Conservation (phyloP, 2,329 filamentous ascomycete species). For the Sporothrix sp. region DNA sequence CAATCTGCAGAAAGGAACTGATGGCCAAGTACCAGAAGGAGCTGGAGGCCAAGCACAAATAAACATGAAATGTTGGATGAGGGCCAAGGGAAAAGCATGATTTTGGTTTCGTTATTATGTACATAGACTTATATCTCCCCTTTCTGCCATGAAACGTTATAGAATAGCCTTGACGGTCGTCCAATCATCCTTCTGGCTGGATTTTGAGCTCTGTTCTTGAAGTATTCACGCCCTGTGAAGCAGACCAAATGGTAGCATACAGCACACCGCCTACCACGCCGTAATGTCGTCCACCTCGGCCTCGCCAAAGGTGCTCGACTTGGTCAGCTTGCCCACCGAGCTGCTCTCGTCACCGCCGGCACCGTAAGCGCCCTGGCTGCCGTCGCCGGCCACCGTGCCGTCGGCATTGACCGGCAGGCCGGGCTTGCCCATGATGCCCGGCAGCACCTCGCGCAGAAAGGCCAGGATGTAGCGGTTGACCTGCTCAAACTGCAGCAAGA, state of each 20-base stretch:
- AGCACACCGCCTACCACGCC: conserved; percentile 67
- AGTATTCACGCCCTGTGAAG: too few species aligned
- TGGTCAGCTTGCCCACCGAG: conserved; percentile 54
- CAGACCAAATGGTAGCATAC: too few species aligned
- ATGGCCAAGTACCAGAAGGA: conserved; percentile 50
- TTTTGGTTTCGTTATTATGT: too few species aligned
- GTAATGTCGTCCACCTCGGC: conserved; percentile 95
- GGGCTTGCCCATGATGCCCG: conserved; percentile 69
- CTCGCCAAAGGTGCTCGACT: conserved; percentile 89
- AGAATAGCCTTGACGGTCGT: too few species aligned
- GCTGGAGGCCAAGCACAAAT: conserved; percentile 45
- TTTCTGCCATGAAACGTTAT: too few species aligned
- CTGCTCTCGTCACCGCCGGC: conserved; percentile 36
- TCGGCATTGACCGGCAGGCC: conserved; percentile 4
- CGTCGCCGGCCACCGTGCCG: background rate
- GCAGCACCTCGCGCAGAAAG: conserved; percentile 73
- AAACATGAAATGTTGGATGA: too few species aligned
- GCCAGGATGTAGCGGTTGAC: conserved; percentile 80
- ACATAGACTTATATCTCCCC: too few species aligned
- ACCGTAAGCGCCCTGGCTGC: conserved; percentile 22
- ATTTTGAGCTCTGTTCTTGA: too few species aligned
- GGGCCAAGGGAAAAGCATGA: too few species aligned
- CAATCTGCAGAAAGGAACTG: conserved; percentile 42
- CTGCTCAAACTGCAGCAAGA: conserved; percentile 92
- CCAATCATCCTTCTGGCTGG: too few species aligned